Conservation (phyloP, 2,329 filamentous ascomycete genomes). For the Huntiella savannae region DNA sequence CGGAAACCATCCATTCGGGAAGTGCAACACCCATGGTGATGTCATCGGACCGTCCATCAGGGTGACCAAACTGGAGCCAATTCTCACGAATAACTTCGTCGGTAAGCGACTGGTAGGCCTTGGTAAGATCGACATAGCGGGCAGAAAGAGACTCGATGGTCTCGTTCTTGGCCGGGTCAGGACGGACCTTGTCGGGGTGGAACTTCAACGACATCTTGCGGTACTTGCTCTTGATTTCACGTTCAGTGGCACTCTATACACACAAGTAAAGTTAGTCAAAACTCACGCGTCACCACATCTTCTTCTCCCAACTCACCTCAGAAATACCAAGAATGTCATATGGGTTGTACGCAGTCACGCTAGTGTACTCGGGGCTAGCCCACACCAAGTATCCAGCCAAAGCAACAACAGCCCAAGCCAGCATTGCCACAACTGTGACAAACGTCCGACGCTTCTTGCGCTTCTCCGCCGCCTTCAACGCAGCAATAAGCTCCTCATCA, state of each 20-base stretch:
- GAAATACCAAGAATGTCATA: slow-evolving; percentile 84
- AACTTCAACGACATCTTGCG: slow-evolving; percentile 66
- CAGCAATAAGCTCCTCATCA: slow-evolving; percentile 66
- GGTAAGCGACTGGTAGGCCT: slow-evolving; percentile 93
- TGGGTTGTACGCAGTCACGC: slow-evolving; percentile 73
- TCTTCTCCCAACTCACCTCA: slow-evolving; percentile 34
- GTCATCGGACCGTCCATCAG: slow-evolving; percentile 82
- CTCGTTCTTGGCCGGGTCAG: slow-evolving; percentile 72
- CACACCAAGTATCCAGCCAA: slow-evolving; percentile 85
- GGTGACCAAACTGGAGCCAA: slow-evolving; percentile 87
- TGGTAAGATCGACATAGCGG: slow-evolving; percentile 83
- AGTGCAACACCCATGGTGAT: slow-evolving; percentile 95
- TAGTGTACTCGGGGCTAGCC: slow-evolving; percentile 20
- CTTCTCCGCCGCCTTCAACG: slow-evolving; percentile 69
- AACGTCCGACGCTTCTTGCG: slow-evolving; percentile 79
- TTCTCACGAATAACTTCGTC: slow-evolving; percentile 96
- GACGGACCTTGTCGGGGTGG: slow-evolving; percentile 83
- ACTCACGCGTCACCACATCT: background rate
- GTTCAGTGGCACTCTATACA: slow-evolving; percentile 57
- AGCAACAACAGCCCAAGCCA: slow-evolving; percentile 68
- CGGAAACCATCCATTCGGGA: slow-evolving; percentile 77
- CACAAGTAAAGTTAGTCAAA: background rate
- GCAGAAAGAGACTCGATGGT: slow-evolving; percentile 71
- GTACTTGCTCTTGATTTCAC: slow-evolving; percentile 82
- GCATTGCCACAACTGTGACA: slow-evolving; percentile 53